Evolutionary conservation across 192 early-diverging fungal species (phyloP).

Genomic region (Backusella morwellensis): DNA sequence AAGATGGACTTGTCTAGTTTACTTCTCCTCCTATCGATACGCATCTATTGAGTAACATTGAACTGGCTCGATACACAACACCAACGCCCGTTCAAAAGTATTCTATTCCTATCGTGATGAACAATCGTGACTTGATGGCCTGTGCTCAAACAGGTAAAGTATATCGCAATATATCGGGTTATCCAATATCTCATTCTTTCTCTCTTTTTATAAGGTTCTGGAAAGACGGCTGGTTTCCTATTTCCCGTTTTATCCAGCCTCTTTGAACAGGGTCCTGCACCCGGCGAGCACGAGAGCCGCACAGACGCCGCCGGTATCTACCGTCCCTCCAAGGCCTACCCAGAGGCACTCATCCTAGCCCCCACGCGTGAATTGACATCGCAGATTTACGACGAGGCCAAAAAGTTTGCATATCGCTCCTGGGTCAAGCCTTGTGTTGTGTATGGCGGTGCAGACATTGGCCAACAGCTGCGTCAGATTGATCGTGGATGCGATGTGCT

Average conservation of each 20-base stretch:
- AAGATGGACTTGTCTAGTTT: constrained; percentile 22
- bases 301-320: background rate
- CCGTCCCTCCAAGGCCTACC: constrained; percentile 64
- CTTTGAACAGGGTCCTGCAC: constrained; percentile 70
- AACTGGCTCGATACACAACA: constrained; percentile 78
- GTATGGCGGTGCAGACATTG: constrained; percentile 95
- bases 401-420: constrained; percentile 81
- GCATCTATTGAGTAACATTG: constrained; percentile 89
- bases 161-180: no score
- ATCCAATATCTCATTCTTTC: background rate
- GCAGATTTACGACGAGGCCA: constrained; percentile 92
- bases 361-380: constrained; percentile 95
- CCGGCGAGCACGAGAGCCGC: background rate
- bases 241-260: constrained; percentile 92
- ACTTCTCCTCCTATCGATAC: constrained; percentile 70
- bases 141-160: constrained; percentile 89
- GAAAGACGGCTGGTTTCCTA: constrained; percentile 96
- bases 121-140: constrained; percentile 94
- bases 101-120: constrained; percentile 80
- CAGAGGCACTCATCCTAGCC: constrained; percentile 82
- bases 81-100: constrained; percentile 97
- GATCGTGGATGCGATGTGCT: constrained; percentile 92
- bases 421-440: constrained; percentile 93
- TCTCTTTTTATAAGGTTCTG: constrained; percentile 54
- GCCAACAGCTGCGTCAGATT: constrained; percentile 81